Percentiles rank a stretch among this genome's conserved stretches.
phyloP scores from a whole-genome alignment of 2,329 filamentous ascomycete genomes.

The Nigrospora osmanthi region DNA sequence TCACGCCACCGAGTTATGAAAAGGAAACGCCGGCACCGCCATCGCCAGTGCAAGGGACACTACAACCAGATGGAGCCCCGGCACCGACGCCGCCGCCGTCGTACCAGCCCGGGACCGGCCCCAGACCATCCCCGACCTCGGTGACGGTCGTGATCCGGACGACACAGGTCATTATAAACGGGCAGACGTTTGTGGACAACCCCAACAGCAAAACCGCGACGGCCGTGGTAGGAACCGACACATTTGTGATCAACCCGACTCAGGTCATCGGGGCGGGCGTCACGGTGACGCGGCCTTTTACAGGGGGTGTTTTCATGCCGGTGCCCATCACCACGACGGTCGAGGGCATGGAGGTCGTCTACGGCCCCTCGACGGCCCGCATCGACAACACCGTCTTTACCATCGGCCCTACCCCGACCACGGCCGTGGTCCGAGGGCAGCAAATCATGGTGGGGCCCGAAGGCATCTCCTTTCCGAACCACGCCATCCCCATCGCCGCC shows the following conservation, averaged over 20 bases:
- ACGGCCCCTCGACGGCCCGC: constrained; percentile 31
- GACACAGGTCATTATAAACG: constrained; percentile 37
- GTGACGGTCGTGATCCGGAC: constrained; percentile 36
- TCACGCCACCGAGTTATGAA: too few relatives aligned
- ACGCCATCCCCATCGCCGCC: constrained; percentile 27
- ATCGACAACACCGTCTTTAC: constrained; percentile 35
- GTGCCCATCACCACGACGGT: constrained; percentile 28
- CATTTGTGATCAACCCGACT: constrained; percentile 41
- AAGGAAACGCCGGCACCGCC: too few relatives aligned
- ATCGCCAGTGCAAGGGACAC: too few relatives aligned
- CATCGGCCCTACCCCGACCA: constrained; percentile 27
- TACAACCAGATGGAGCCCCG: too few relatives aligned
- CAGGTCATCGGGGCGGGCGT: constrained; percentile 35
- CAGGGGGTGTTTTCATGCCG: constrained; percentile 21
- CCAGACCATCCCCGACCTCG: constrained; percentile 9
- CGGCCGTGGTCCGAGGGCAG: constrained; percentile 20
- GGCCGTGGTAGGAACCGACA: constrained; percentile 30
- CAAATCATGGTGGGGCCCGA: constrained; percentile 18
- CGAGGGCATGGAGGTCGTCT: constrained; percentile 29
- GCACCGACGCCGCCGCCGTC: too few relatives aligned
- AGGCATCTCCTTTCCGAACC: constrained; percentile 24
- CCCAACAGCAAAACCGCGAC: constrained; percentile 27
- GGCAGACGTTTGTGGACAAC: constrained; percentile 32
- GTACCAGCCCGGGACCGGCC: too few relatives aligned
- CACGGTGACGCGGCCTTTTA: constrained; percentile 32